Evolutionary conservation across 2,329 filamentous ascomycete species (phyloP).

Genomic region (Akanthomyces muscarius): DNA sequence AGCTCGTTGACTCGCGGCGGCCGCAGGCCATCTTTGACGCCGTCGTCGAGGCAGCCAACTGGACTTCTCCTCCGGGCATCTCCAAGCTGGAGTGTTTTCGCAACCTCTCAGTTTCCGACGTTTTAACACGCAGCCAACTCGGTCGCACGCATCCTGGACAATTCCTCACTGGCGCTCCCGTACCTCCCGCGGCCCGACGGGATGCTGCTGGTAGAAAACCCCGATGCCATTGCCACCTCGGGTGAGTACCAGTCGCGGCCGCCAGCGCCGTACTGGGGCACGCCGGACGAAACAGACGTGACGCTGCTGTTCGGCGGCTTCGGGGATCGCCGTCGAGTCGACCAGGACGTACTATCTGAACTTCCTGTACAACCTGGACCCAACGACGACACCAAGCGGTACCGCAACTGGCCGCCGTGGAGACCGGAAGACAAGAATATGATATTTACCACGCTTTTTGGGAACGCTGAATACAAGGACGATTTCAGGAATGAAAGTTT

Average conservation of each 20-base stretch:
- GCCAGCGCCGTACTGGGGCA: slow-evolving; percentile 65
- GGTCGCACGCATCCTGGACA: slow-evolving; percentile 64
- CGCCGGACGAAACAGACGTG: slow-evolving; percentile 69
- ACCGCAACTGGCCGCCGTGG: slow-evolving; percentile 36
- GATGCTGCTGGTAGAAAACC: slow-evolving; percentile 55
- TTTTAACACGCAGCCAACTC: slow-evolving; percentile 66
- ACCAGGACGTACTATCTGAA: slow-evolving; percentile 68
- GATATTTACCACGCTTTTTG: slow-evolving; percentile 30
- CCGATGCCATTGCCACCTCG: slow-evolving; percentile 51
- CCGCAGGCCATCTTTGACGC: slow-evolving; percentile 53
- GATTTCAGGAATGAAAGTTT: not conserved
- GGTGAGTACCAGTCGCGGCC: slow-evolving; percentile 50
- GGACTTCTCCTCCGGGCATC: slow-evolving; percentile 25
- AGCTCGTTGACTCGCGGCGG: slow-evolving; percentile 51
- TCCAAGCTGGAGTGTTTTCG: slow-evolving; percentile 6
- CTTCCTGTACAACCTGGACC: slow-evolving; percentile 67
- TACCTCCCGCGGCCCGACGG: slow-evolving; percentile 74
- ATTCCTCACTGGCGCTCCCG: slow-evolving; percentile 64
- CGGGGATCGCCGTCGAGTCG: slow-evolving; percentile 53
- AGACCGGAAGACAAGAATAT: slow-evolving; percentile 40
- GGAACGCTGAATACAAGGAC: not conserved
- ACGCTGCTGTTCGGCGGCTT: slow-evolving; percentile 65
- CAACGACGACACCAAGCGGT: slow-evolving; percentile 46
- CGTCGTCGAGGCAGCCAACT: slow-evolving; percentile 50
- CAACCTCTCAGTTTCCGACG: slow-evolving; percentile 23